Base-by-base conservation (phyloP, 208 protist species). In the Trypanosoma conorhini region DNA sequence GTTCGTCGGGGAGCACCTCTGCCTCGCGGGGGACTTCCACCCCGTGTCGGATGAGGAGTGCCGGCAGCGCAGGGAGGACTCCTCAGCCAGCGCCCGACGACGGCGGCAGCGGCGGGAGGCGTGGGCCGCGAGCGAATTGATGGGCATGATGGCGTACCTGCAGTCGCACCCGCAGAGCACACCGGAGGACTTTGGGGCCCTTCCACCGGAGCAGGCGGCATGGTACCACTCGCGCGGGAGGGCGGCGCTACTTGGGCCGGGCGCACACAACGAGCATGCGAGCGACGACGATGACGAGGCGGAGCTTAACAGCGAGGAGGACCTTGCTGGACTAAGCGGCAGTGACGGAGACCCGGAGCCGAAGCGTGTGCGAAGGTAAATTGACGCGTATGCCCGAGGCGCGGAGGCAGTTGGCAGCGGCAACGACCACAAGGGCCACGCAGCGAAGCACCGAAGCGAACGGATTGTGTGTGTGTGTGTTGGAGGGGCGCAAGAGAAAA, bases 1-100 rank as follows among this genome's bases (percentile, higher is more conserved):
- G 60, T 92, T 92, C 50, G 67, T 89, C n/a, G 86, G 86, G 17
- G 81, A 88, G 42, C 77, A 92, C 65, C 55, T 92, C 50, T 70
- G 77, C 56, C 66, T 83, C 33, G 71, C 82, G 8, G 71, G 68
- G 21, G 69, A 70, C 40, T 75, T 69, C 46, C 21, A 26, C 26
- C 38, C 60, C 17, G 70, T 63, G 2, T 3, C 24, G 5, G 54
- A 69, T 33, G 26, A 67, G 15, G 30, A 66, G 51, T 17, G 24
- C 22, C 26, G 30, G 21, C 57, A 46, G 42, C 42, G 42, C 42
- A 46, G 42, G 15, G 13, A 46, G 42, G 17, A 46, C 17, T 46
- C 42, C 15, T 46, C 42, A 3, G 42, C 3, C 13, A 19, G 8
- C 15, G 8, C 15, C 42, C 42, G 42, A 54, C 9, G 9, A 54